These are phyloP conservation scores for Paxillus rubicundulus DNA, from an alignment of 768 basidiomycete genomes.

Conservation along the genomic window DNA sequence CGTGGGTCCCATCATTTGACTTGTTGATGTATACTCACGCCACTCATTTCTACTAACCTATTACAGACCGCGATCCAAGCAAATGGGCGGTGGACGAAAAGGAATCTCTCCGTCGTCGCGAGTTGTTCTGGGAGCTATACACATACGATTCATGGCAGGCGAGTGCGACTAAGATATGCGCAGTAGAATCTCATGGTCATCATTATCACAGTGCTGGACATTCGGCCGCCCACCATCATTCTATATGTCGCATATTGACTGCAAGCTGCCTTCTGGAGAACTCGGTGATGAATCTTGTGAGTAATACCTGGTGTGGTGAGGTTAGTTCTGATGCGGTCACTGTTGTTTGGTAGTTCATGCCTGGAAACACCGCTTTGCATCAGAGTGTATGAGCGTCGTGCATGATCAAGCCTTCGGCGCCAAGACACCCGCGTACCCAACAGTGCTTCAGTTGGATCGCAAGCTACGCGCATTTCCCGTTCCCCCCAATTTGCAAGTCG, in stretches of 20 bases:
- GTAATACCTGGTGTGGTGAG: slow-evolving; percentile 21
- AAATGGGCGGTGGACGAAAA: slow-evolving; percentile 55
- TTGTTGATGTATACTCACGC: slow-evolving; percentile 3
- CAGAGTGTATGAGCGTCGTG: slow-evolving; percentile 66
- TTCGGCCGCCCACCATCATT: slow-evolving; percentile 71
- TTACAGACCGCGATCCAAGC: slow-evolving; percentile 65
- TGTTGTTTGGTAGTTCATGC: slow-evolving; percentile 45
- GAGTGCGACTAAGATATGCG: slow-evolving; percentile 1
- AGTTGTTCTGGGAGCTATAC: slow-evolving; percentile 63
- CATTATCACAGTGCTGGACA: slow-evolving; percentile 55
- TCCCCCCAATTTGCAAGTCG: slow-evolving; percentile 62
- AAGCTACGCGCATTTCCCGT: slow-evolving; percentile 68
- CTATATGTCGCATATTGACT: slow-evolving; percentile 63
- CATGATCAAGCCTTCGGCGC: slow-evolving; percentile 74
- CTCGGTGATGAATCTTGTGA: slow-evolving; percentile 56
- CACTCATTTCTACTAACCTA: slow-evolving; percentile 1
- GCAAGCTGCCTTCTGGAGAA: slow-evolving; percentile 55
- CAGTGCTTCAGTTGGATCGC: slow-evolving; percentile 63
- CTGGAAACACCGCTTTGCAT: slow-evolving; percentile 69
- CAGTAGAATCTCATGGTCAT: slow-evolving; percentile 32
- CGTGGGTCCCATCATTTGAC: slow-evolving; percentile 42
- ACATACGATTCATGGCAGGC: slow-evolving; percentile 38
- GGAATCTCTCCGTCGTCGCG: slow-evolving; percentile 62
- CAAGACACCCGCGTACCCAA: slow-evolving; percentile 64
- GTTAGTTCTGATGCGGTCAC: slow-evolving; percentile 1